phyloP scores from a whole-genome alignment of 345 rosid genomes.

The Kandelia obovata region DNA sequence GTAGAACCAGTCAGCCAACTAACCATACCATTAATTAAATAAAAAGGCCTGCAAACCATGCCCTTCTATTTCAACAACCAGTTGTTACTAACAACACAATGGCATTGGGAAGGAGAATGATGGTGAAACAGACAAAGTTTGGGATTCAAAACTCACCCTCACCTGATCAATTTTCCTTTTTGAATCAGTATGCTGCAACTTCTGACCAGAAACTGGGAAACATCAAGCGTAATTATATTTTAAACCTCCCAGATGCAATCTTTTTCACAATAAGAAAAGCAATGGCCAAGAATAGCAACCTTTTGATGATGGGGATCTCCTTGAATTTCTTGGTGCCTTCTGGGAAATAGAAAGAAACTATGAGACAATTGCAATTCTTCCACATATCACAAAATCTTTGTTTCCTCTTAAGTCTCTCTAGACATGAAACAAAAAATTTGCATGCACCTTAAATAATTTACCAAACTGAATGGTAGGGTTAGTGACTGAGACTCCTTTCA shows the following conservation, averaged over 20 bases:
- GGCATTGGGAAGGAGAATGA: too few relatives aligned
- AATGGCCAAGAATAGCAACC: conserved; percentile 30
- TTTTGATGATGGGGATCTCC: conserved; percentile 35
- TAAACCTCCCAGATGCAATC: conserved; percentile 11
- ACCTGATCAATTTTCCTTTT: conserved; percentile 38
- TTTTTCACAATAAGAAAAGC: conserved; percentile 16
- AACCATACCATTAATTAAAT: neutral
- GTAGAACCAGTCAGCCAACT: conserved; percentile 6
- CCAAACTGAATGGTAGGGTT: neutral
- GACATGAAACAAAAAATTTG: neutral
- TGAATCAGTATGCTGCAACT: conserved; percentile 21
- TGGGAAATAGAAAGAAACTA: conserved; percentile 24
- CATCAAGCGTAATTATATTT: conserved; percentile 14
- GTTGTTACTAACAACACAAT: too few relatives aligned
- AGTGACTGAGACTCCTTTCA: neutral
- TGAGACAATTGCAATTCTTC: conserved; percentile 9
- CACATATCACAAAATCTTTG: neutral
- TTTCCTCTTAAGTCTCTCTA: neutral
- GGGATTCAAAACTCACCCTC: conserved; percentile 18
- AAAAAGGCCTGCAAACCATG: conserved; percentile 1
- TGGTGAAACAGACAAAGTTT: conserved; percentile 1
- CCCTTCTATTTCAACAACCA: neutral
- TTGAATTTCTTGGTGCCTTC: conserved; percentile 26
- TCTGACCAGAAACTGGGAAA: conserved; percentile 37
- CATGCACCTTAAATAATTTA: neutral